Base-by-base conservation (phyloP, 2,329 filamentous ascomycete species). In the Simplicillium aogashimaense region DNA sequence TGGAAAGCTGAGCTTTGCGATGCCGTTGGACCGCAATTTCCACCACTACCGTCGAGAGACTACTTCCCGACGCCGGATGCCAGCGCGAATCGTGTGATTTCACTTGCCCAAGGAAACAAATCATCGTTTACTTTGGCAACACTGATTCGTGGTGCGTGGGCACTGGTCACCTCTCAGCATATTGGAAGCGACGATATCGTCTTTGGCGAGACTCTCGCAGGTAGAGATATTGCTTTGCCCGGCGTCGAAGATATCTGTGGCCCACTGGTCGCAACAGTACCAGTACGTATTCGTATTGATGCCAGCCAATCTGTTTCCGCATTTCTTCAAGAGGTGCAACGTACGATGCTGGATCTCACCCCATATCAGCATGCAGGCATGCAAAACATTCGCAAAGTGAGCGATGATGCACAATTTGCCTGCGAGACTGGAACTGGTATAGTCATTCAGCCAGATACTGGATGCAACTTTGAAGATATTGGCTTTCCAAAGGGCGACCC, bases 121-220 rank as follows among this genome's bases (percentile, higher is more conserved):
- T n/a, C 30, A n/a, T n/a, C 12, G 15, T 32, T 45, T 17, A 43
- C 41, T 3, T 30, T 32, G 13, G 35, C 64, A 2, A 63, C 59
- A 5, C 50, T 63, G 28, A 58, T 69, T 31, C 56, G 61, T 33
- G 62, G 60, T 12, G 64, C 64, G 5, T 69, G 65, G 65, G 62
- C 60, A 4, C 41, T 67, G 13, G 55, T 64, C 2, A 53, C 63
- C 1, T 55, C 56, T 1, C 45, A 58, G 6, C 70, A 70, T 43
- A 67, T 68, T 3, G 63, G 62, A 1, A 54, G 56, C 1, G 57
- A 59, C 4, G 66, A 72, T 39, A 60, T 74, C 1, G 67, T 66
- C 18, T 75, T 74, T 42, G 72, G 70, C 2, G 70, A 73, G 40
- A 62, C 72, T 0, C 50, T 71, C 3, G 69, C 68, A 1, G 71